A percentile compares a stretch with the other conserved stretches of the same genome.
Conservation (phyloP, 352 stramenopile genomes). For the Globisporangium mamillatum region DNA sequence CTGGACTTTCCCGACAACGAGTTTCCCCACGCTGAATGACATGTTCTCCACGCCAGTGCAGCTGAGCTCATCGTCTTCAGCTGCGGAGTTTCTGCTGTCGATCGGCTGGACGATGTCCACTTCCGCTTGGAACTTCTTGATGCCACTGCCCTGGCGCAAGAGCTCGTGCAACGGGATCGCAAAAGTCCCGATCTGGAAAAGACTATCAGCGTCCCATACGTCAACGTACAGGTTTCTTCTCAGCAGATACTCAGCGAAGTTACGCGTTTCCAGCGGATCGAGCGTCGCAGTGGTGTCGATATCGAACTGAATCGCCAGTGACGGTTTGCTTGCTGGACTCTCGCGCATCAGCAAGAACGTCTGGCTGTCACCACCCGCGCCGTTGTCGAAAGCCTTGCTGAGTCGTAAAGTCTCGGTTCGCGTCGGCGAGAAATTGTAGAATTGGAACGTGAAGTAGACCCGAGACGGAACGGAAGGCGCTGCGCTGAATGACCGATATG, state of each 20-base stretch:
- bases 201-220: slow-evolving; percentile 91
- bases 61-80: background rate
- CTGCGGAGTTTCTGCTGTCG: background rate
- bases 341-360: slow-evolving; percentile 72
- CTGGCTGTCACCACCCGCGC: slow-evolving; percentile 23
- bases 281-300: slow-evolving; percentile 60
- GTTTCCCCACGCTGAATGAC: background rate
- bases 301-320: slow-evolving; percentile 70
- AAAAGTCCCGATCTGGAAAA: slow-evolving; percentile 87
- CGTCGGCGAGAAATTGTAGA: slow-evolving; percentile 88
- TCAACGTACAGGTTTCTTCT: slow-evolving; percentile 87
- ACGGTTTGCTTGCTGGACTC: slow-evolving; percentile 54
- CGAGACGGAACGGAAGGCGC: slow-evolving; percentile 25
- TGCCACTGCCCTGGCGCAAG: slow-evolving; percentile 83
- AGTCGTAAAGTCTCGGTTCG: slow-evolving; percentile 80
- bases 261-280: slow-evolving; percentile 61
- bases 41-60: slow-evolving; percentile 13
- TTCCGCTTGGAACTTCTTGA: slow-evolving; percentile 90
- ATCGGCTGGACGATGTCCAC: slow-evolving; percentile 48
- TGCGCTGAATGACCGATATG: slow-evolving; percentile 43
- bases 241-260: slow-evolving; percentile 88
- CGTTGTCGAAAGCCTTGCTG: slow-evolving; percentile 49
- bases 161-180: slow-evolving; percentile 84
- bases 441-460: slow-evolving; percentile 92
- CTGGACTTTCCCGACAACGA: slow-evolving; percentile 68